These are phyloP conservation scores for Saccharomyces hybrid DNA, from an alignment of 1,139 yeast species.

Conservation along the genomic window DNA sequence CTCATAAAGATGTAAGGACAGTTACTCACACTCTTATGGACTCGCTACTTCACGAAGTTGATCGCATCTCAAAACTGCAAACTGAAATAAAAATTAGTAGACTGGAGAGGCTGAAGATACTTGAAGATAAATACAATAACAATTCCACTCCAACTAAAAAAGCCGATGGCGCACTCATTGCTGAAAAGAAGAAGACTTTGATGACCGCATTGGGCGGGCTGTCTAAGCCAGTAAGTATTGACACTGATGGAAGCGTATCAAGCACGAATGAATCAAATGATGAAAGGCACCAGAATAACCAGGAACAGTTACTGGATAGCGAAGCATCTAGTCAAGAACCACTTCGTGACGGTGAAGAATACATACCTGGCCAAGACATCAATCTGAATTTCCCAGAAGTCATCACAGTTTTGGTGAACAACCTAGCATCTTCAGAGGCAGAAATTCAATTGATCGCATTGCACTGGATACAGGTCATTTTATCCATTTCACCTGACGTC, in stretches of 20 bases:
- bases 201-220: slow-evolving; percentile 25
- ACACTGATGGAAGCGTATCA: slow-evolving; percentile 7
- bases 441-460: slow-evolving; percentile 76
- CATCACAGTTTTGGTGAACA: slow-evolving; percentile 70
- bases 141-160: slow-evolving; percentile 18
- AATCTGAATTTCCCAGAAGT: slow-evolving; percentile 74
- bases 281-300: slow-evolving; percentile 5
- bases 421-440: slow-evolving; percentile 64
- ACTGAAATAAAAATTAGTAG: slow-evolving; percentile 17
- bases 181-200: slow-evolving; percentile 31
- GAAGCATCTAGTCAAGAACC: slow-evolving; percentile 8
- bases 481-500: slow-evolving; percentile 70
- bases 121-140: slow-evolving; percentile 7
- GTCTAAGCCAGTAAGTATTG: slow-evolving; percentile 12
- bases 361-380: slow-evolving; percentile 82
- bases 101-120: slow-evolving; percentile 3
- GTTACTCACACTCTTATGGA: slow-evolving; percentile 77
- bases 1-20: slow-evolving; percentile 81
- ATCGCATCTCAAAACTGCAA: slow-evolving; percentile 64
- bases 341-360: slow-evolving; percentile 45
- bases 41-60: slow-evolving; percentile 71
- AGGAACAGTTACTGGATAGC: slow-evolving; percentile 7
- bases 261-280: slow-evolving; percentile 9
- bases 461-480: slow-evolving; percentile 72
- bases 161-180: slow-evolving; percentile 28